These are phyloP conservation scores for Proliferodiscus dingleyae DNA, from an alignment of 2,329 filamentous ascomycete species.

Conservation along the genomic window DNA sequence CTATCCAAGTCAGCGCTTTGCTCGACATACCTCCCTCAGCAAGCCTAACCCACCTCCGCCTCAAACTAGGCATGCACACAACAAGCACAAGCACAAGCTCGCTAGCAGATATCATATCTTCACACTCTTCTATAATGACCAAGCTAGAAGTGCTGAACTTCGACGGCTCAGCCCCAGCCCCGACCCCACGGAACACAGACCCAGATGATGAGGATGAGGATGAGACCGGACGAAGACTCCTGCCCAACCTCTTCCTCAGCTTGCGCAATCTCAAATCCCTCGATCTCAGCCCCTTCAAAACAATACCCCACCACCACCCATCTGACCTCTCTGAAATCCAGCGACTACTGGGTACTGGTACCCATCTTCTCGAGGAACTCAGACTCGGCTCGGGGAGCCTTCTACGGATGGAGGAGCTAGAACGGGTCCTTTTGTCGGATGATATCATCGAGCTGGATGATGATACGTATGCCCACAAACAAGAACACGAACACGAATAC, in stretches of 20 bases:
- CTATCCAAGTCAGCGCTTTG: background rate
- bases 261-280: conserved; percentile 2
- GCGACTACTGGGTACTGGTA: background rate
- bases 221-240: too few relatives aligned
- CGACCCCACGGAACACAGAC: background rate
- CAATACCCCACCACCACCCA: background rate
- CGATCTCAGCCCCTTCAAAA: background rate
- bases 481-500: too few relatives aligned
- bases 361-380: conserved; percentile 1
- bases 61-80: background rate
- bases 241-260: background rate
- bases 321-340: background rate
- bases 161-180: background rate
- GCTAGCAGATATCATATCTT: background rate
- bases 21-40: background rate
- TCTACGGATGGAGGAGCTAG: conserved; percentile 4
- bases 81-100: background rate
- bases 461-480: too few relatives aligned
- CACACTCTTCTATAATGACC: background rate
- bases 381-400: background rate
- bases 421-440: background rate
- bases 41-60: background rate
- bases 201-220: too few relatives aligned
- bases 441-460: background rate
- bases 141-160: conserved; percentile 1